phyloP scores from a whole-genome alignment of 2,329 filamentous ascomycete genomes.

The Xylariales sp. region DNA sequence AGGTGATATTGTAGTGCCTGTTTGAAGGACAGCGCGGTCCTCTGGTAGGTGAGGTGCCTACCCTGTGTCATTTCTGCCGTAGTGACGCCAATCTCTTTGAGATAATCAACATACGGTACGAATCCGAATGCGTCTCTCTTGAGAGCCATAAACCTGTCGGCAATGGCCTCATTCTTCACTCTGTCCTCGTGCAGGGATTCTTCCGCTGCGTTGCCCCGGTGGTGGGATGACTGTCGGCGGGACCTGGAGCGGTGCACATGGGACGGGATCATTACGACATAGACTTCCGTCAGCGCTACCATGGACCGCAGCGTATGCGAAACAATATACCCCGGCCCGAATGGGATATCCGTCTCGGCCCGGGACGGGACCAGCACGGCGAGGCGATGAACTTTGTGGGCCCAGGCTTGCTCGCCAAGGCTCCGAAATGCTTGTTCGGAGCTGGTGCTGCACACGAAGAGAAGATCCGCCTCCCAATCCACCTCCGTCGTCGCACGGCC shows the following conservation, averaged over 20 bases:
- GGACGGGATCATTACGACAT: neutral
- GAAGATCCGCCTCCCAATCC: neutral
- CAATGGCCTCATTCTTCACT: no score
- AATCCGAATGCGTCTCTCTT: neutral
- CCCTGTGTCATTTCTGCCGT: neutral
- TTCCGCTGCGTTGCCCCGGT: no score
- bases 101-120: neutral
- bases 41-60: neutral
- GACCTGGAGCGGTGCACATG: no score
- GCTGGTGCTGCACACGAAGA: neutral
- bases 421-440: neutral
- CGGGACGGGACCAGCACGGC: neutral
- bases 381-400: neutral
- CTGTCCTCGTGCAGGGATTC: no score
- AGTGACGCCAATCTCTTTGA: slow-evolving; percentile 1
- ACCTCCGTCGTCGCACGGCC: neutral
- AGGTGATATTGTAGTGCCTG: neutral
- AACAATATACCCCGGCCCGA: neutral
- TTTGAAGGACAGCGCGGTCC: neutral
- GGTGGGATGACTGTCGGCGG: no score
- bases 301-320: neutral
- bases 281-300: neutral
- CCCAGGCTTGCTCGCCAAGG: neutral
- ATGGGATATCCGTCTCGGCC: neutral
- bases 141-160: no score